A percentile compares a stretch with the other conserved stretches of the same genome.
phyloP scores from a whole-genome alignment of 192 early-diverging fungal genomes.

The Coemansia sp. region DNA sequence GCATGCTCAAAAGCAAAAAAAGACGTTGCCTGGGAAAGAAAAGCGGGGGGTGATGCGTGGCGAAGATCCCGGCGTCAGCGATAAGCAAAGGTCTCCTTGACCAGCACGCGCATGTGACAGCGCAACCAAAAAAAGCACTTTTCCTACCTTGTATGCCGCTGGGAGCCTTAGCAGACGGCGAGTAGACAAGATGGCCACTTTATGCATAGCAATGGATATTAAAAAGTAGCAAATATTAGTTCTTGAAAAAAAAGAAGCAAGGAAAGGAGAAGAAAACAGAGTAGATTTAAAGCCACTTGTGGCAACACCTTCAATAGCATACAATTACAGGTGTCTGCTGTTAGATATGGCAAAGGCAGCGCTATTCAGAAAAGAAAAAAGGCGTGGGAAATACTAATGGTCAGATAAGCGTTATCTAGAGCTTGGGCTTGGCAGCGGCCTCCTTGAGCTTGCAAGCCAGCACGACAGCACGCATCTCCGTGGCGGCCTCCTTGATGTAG shows the following conservation, averaged over 20 bases:
- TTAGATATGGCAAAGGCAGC: not conserved
- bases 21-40: not conserved
- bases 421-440: constrained; percentile 36
- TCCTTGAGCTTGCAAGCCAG: constrained; percentile 32
- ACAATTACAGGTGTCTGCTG: too few relatives aligned
- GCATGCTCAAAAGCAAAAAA: not conserved
- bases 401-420: constrained; percentile 6
- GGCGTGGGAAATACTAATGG: not conserved
- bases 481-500: constrained; percentile 81
- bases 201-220: constrained; percentile 1
- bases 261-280: not conserved
- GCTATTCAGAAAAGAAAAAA: not conserved
- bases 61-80: not conserved
- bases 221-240: not conserved
- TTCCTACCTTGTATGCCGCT: constrained; percentile 13
- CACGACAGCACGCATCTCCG: constrained; percentile 80
- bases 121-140: not conserved
- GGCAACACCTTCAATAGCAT: too few relatives aligned
- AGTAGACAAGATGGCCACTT: constrained; percentile 18
- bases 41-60: not conserved
- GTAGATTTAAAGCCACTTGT: not conserved
- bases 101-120: not conserved
- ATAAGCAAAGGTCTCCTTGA: not conserved
- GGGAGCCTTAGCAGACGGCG: constrained; percentile 17
- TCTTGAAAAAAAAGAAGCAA: not conserved